Conservation (phyloP, 805 yeast species). For the Yarrowia divulgata region DNA sequence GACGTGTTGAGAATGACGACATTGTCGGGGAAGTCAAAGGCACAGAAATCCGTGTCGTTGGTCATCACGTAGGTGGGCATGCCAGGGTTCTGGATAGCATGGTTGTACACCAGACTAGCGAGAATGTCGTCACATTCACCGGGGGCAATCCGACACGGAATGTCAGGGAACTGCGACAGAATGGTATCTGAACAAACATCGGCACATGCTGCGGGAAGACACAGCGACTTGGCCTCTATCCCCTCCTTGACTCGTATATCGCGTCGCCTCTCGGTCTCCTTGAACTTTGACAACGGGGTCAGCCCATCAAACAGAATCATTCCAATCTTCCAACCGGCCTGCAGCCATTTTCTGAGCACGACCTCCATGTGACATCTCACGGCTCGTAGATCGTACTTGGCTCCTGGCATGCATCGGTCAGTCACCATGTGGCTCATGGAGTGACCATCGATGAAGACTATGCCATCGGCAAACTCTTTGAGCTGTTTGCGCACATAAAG, state of each 20-base stretch:
- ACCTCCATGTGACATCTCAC: slow-evolving; percentile 9
- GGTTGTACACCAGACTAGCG: slow-evolving; percentile 28
- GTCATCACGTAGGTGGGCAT: slow-evolving; percentile 28
- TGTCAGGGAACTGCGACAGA: slow-evolving; percentile 18
- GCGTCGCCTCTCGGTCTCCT: slow-evolving; percentile 23
- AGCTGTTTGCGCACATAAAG: slow-evolving; percentile 27
- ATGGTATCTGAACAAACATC: slow-evolving; percentile 30
- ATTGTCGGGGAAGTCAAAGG: slow-evolving; percentile 24
- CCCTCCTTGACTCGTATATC: slow-evolving; percentile 6
- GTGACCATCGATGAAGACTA: slow-evolving; percentile 24
- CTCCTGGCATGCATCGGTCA: slow-evolving; percentile 19
- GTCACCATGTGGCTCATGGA: slow-evolving; percentile 37
- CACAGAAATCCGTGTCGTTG: slow-evolving; percentile 31
- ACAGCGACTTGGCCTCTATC: slow-evolving; percentile 1
- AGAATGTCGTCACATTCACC: slow-evolving; percentile 25
- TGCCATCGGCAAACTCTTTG: slow-evolving; percentile 20
- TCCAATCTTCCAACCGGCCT: slow-evolving; percentile 23
- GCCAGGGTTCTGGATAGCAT: neutral
- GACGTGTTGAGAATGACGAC: slow-evolving; percentile 30
- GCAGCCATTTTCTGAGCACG: slow-evolving; percentile 15
- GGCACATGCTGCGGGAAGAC: slow-evolving; percentile 15
- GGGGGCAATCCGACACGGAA: slow-evolving; percentile 19
- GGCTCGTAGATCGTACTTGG: slow-evolving; percentile 12
- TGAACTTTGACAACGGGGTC: slow-evolving; percentile 18
- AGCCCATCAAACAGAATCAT: slow-evolving; percentile 29